phyloP scores from a whole-genome alignment of 495 filamentous ascomycete species.

The Cercophora scortea region DNA sequence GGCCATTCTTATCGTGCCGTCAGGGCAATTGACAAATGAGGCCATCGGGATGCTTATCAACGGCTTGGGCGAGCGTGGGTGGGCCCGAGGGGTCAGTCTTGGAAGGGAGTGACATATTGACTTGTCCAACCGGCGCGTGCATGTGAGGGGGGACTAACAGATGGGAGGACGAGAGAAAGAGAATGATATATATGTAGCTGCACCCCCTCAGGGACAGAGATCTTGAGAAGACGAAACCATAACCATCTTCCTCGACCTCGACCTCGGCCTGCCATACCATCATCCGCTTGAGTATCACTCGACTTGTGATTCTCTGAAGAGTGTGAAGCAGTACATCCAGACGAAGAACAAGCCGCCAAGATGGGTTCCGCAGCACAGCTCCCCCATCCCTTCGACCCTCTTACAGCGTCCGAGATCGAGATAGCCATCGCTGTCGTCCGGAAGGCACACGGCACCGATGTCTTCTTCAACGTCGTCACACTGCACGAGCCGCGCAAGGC shows the following conservation, averaged over 20 bases:
- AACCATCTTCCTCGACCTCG: background rate
- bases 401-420: conserved; percentile 72
- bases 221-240: background rate
- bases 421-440: conserved; percentile 60
- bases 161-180: background rate
- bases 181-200: background rate
- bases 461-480: conserved; percentile 87
- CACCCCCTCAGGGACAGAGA: background rate
- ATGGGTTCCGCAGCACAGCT: conserved; percentile 18
- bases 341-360: background rate
- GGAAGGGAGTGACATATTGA: background rate
- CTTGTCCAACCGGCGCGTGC: too few species aligned
- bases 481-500: conserved; percentile 81
- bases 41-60: background rate
- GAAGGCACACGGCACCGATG: conserved; percentile 53
- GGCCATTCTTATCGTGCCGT: background rate
- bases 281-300: background rate
- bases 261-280: background rate
- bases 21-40: background rate
- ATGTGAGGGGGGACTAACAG: background rate
- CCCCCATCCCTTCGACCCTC: conserved; percentile 77
- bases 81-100: background rate
- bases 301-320: too few species aligned
- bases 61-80: background rate
- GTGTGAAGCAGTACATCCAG: background rate